Evolutionary conservation across 1,139 yeast genomes (phyloP).

Genomic region (Kodamaea sp.): DNA sequence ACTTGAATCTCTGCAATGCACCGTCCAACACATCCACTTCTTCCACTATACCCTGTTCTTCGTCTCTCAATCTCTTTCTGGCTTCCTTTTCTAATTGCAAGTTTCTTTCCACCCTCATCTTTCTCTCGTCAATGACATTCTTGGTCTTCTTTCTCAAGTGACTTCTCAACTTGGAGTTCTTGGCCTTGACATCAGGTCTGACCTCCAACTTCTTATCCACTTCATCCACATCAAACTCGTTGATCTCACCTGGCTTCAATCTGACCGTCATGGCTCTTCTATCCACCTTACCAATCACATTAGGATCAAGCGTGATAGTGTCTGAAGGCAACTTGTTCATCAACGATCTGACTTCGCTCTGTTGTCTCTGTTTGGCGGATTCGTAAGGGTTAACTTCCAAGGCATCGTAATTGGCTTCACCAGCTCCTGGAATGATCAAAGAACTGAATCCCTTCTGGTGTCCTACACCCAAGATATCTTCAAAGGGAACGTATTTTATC

Average conservation of each 20-base stretch:
- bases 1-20: slow-evolving; percentile 60
- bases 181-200: slow-evolving; percentile 69
- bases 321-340: slow-evolving; percentile 91
- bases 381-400: slow-evolving; percentile 92
- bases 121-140: slow-evolving; percentile 87
- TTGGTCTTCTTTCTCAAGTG: slow-evolving; percentile 81
- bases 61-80: slow-evolving; percentile 55
- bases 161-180: slow-evolving; percentile 80
- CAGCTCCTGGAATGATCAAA: slow-evolving; percentile 90
- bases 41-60: slow-evolving; percentile 52
- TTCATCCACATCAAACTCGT: slow-evolving; percentile 38
- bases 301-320: slow-evolving; percentile 89
- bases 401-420: slow-evolving; percentile 97
- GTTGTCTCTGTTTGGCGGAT: slow-evolving; percentile 90
- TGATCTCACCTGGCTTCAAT: slow-evolving; percentile 60
- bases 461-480: slow-evolving; percentile 91
- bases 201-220: slow-evolving; percentile 39
- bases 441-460: slow-evolving; percentile 78
- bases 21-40: slow-evolving; percentile 54
- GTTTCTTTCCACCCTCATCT: slow-evolving; percentile 76
- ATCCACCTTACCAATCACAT: slow-evolving; percentile 82
- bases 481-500: slow-evolving; percentile 84
- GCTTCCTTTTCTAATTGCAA: slow-evolving; percentile 72
- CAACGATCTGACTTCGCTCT: slow-evolving; percentile 82
- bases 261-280: slow-evolving; percentile 64